phyloP scores from a whole-genome alignment of 257 asterid species.

The Rehmannia glutinosa region DNA sequence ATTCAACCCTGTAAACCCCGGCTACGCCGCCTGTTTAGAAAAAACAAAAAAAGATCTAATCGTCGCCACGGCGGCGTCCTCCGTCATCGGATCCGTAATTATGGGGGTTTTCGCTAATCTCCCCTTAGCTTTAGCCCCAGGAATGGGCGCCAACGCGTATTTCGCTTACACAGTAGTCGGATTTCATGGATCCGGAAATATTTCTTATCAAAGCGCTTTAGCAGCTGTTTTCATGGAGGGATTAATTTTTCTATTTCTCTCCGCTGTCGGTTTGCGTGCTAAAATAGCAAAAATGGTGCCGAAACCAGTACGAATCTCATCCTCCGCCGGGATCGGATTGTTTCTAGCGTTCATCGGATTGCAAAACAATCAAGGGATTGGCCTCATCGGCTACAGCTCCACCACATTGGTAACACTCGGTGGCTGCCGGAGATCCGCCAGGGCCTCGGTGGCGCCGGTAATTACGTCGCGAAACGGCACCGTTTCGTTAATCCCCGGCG shows the following conservation, averaged over 20 bases:
- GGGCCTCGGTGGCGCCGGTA: slow-evolving; percentile 54
- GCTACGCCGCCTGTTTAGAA: slow-evolving; percentile 60
- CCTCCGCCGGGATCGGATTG: slow-evolving; percentile 71
- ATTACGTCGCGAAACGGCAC: slow-evolving; percentile 41
- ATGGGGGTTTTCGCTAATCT: too few species aligned
- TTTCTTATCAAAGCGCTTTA: too few species aligned
- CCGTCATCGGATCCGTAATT: too few species aligned
- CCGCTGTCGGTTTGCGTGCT: slow-evolving; percentile 60
- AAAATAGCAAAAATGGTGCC: slow-evolving; percentile 63
- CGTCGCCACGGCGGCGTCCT: slow-evolving; percentile 76
- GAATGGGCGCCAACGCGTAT: too few species aligned
- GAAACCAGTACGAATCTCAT: slow-evolving; percentile 57
- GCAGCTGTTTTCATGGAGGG: slow-evolving; percentile 76
- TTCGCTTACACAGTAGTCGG: too few species aligned
- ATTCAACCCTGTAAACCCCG: slow-evolving; percentile 71
- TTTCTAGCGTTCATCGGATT: slow-evolving; percentile 68
- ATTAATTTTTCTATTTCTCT: slow-evolving; percentile 41
- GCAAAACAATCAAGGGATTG: slow-evolving; percentile 63
- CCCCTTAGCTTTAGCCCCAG: too few species aligned
- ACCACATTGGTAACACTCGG: slow-evolving; percentile 69
- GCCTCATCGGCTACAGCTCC: slow-evolving; percentile 56
- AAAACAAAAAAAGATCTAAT: slow-evolving; percentile 55
- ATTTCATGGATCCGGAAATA: too few species aligned
- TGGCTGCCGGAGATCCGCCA: slow-evolving; percentile 53
- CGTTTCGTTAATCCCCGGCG: slow-evolving; percentile 48